Evolutionary conservation across 2,329 filamentous ascomycete species (phyloP).

Genomic region (Fusarium sp.): DNA sequence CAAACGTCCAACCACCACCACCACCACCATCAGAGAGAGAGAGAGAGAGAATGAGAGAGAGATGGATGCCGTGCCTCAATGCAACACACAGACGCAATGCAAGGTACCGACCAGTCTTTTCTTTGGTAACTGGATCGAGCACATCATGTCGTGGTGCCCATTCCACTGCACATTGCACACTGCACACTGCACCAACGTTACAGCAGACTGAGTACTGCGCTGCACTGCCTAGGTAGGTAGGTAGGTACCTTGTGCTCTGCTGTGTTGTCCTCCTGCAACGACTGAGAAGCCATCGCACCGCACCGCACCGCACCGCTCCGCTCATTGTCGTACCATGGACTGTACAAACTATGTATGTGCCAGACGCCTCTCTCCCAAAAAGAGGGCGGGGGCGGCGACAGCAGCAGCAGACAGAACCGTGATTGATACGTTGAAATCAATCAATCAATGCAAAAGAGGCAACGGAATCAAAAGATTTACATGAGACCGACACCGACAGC

Average conservation of each 20-base stretch:
- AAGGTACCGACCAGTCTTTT: conserved; percentile 40
- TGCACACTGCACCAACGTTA: conserved; percentile 26
- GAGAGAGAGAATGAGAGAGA: too few relatives aligned
- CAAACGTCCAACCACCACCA: neutral
- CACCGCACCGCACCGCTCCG: neutral
- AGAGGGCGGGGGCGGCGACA: conserved; percentile 40
- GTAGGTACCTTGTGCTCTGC: conserved; percentile 21
- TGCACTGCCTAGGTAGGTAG: conserved; percentile 13
- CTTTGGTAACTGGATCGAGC: conserved; percentile 30
- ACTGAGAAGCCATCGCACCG: conserved; percentile 16
- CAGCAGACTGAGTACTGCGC: conserved; percentile 11
- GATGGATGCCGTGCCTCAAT: conserved; percentile 14
- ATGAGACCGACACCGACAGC: conserved; percentile 31
- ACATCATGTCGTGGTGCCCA: conserved; percentile 34
- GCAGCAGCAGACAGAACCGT: conserved; percentile 1
- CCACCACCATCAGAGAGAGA: conserved; percentile 7
- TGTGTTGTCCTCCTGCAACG: conserved; percentile 35
- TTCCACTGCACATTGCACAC: conserved; percentile 11
- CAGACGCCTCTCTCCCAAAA: conserved; percentile 29
- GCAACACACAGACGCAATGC: conserved; percentile 35
- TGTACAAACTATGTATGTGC: too few relatives aligned
- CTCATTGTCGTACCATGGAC: conserved; percentile 31
- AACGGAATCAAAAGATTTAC: conserved; percentile 23
- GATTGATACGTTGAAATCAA: conserved; percentile 33
- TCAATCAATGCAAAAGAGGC: conserved; percentile 24